Base-by-base conservation (phyloP, 768 basidiomycete species). In the Lactarius quietus region DNA sequence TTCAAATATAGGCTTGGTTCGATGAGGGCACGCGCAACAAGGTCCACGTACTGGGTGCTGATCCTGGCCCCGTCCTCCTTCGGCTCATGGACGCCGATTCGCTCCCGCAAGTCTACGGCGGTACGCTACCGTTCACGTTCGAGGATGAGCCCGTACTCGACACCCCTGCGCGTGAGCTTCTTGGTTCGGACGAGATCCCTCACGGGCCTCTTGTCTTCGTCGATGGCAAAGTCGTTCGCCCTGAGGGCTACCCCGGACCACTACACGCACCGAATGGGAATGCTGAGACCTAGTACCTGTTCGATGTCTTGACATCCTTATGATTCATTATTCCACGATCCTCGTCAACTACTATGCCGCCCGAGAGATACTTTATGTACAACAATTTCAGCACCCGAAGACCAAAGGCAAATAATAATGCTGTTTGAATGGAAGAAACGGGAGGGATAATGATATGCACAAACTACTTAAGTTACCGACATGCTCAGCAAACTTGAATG, bases 11-110 rank as follows among this genome's bases (percentile, higher is more conserved):
- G 84, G 83, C 81, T 31, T 91, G 88, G 87, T 92, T 92, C 73
- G 92, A 93, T 72, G 86, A 88, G 72, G 84, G 83, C 51, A 92
- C 90, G 15, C 83, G 87, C 20, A 81, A 81, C 65, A 94, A 94
- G 78, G 86, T 95, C 36, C 84, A 88, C 71, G 81, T 95, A 38
- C 78, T 93, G 10, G 86, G 86, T 3, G 83, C 80, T 62, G 82
- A 88, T 62, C 82, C 84, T 4, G 83, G 83, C 5, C 72, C 79
- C 1, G 75, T 78, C 3, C 80, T 93, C 3, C 76, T 78, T 15
- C 78, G 79, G 18, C 77, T 90, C 48, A 81, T 86, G 58, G 74
- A 78, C 45, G 70, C 75, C 2, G 68, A 75, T 43, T 76, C 85
- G 65, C 78, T 95, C 23, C 93, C 93, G 0, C 81, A 79, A 58